Conservation (phyloP, 257 asterid genomes). For the Jacaranda mimosifolia region DNA sequence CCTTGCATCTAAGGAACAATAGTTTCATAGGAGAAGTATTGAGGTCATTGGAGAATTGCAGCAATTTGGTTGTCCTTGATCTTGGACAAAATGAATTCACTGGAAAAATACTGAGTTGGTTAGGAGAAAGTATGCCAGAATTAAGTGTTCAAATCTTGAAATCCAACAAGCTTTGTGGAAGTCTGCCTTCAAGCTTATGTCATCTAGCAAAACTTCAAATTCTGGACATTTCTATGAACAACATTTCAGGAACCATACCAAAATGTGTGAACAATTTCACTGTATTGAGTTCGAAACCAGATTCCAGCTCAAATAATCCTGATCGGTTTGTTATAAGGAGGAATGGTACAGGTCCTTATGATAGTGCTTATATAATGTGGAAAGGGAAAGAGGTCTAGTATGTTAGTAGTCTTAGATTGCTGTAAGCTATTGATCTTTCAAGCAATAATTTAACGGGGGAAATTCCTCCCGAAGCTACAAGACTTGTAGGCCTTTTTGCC, state of each 20-base stretch:
- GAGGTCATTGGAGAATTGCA: no score
- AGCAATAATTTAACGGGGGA: no score
- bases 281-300: constrained; percentile 28
- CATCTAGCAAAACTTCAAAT: constrained; percentile 36
- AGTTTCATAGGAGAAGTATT: no score
- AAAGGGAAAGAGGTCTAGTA: constrained; percentile 37
- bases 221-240: constrained; percentile 3
- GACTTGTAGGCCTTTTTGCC: no score
- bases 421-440: no score
- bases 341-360: not conserved
- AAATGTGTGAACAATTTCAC: constrained; percentile 16
- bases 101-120: constrained; percentile 46
- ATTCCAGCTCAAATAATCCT: not conserved
- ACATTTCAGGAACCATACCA: no score
- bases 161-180: constrained; percentile 41
- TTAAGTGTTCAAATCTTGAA: constrained; percentile 34
- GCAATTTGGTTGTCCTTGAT: constrained; percentile 13
- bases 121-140: constrained; percentile 24
- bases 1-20: no score
- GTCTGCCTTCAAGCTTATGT: constrained; percentile 40
- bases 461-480: no score
- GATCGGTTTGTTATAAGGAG: not conserved
- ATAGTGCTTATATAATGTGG: constrained; percentile 40
- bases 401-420: not conserved
- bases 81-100: constrained; percentile 35